These are phyloP conservation scores for Pichia sp. DNA, from an alignment of 1,139 yeast species.

Conservation along the genomic window DNA sequence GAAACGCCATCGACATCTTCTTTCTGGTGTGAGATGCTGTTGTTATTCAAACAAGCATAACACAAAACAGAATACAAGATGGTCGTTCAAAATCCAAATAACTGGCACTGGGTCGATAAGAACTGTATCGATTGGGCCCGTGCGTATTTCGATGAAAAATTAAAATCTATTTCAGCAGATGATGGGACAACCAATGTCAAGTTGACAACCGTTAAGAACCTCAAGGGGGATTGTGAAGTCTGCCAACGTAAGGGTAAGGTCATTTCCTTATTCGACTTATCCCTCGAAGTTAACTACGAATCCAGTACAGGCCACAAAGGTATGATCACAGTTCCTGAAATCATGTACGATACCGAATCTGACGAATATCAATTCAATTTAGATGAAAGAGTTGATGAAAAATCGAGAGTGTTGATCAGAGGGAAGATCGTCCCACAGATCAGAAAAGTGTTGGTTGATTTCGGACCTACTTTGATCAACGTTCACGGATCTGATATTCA, in stretches of 20 bases:
- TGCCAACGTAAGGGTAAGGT: constrained; percentile 97
- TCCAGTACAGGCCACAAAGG: constrained; percentile 58
- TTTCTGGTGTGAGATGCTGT: too few relatives aligned
- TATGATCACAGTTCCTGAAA: constrained; percentile 79
- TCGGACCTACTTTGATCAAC: constrained; percentile 74
- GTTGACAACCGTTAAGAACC: constrained; percentile 53
- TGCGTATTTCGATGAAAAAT: constrained; percentile 62
- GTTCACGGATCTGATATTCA: constrained; percentile 88
- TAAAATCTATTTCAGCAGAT: constrained; percentile 40
- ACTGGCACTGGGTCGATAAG: constrained; percentile 99
- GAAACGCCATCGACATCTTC: too few relatives aligned
- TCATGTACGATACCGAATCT: constrained; percentile 88
- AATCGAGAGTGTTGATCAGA: constrained; percentile 53
- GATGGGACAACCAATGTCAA: constrained; percentile 28
- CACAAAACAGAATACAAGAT: constrained; percentile 39
- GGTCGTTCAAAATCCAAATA: constrained; percentile 76
- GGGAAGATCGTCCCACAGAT: constrained; percentile 65
- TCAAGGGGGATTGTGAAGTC: constrained; percentile 96
- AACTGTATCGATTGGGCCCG: constrained; percentile 93
- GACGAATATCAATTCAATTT: constrained; percentile 86
- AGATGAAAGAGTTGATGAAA: constrained; percentile 53
- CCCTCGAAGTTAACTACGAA: constrained; percentile 57
- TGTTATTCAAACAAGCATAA: too few relatives aligned
- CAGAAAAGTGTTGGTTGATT: constrained; percentile 55
- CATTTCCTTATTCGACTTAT: constrained; percentile 84